Evolutionary conservation across 140 eudicot genomes (phyloP), one percentile per base, ranked within the genome.

Genomic region (Senecio squalidus): DNA sequence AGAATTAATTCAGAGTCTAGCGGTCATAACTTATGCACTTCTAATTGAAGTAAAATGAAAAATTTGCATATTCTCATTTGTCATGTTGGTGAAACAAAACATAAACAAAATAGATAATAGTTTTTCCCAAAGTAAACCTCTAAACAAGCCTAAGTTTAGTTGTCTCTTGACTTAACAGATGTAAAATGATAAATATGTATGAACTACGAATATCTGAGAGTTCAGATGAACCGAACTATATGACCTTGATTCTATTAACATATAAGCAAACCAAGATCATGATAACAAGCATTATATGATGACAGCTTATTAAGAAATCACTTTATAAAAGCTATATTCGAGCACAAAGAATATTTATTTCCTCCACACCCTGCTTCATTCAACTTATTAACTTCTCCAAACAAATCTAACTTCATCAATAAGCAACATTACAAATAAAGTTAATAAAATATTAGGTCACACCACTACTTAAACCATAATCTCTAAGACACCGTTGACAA

Each of bases 61-160:
- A n/a, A n/a, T n/a, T n/a, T n/a, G n/a, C n/a, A n/a, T n/a, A n/a
- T n/a, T n/a, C n/a, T n/a, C n/a, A n/a, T n/a, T n/a, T n/a, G n/a
- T n/a, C n/a, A n/a, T n/a, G n/a, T n/a, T n/a, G n/a, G n/a, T n/a
- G n/a, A n/a, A n/a, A n/a, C n/a, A n/a, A n/a, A n/a, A n/a, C n/a
- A n/a, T n/a, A n/a, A n/a, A n/a, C n/a, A n/a, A n/a, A n/a, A n/a
- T n/a, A n/a, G n/a, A n/a, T n/a, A n/a, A n/a, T n/a, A n/a, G n/a
- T n/a, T 24, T 10, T 13, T 43, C 44, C 30, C 41, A 4, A 59
- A n/a, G 24, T 24, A 40, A 40, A 16, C 53, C 24, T 59, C 52
- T 31, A 59, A 59, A 38, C 33, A 25, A 38, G 50, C 64, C 36
- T 58, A 58, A 30, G 24, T n/a, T n/a, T 22, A 40, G 50, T 24